phyloP scores from a whole-genome alignment of 2,329 filamentous ascomycete species.

The Fusarium sp. region DNA sequence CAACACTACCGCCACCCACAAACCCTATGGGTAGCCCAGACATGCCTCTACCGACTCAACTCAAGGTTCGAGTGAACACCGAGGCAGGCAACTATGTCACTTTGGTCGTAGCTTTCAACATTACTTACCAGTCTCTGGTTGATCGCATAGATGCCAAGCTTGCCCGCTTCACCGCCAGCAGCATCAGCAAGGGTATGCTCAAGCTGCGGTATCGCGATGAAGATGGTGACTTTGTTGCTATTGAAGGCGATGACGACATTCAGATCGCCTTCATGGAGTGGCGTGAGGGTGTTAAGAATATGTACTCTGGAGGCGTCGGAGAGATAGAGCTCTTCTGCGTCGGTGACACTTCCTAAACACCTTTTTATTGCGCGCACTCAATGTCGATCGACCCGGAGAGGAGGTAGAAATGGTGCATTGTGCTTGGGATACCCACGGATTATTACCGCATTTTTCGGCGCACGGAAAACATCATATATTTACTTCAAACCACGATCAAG shows the following conservation, averaged over 20 bases:
- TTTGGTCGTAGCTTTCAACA: conserved; percentile 95
- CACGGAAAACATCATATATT: conserved; percentile 48
- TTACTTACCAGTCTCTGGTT: conserved; percentile 92
- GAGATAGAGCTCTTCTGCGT: conserved; percentile 92
- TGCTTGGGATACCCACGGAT: conserved; percentile 50
- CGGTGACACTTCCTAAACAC: conserved; percentile 59
- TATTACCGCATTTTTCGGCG: conserved; percentile 54
- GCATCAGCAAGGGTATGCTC: conserved; percentile 85
- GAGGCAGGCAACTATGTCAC: conserved; percentile 90
- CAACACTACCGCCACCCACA: conserved; percentile 44
- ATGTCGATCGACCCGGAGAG: conserved; percentile 26
- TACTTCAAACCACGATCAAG: conserved; percentile 47
- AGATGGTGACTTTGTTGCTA: conserved; percentile 93
- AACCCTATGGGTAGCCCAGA: conserved; percentile 62
- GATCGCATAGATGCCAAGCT: conserved; percentile 98
- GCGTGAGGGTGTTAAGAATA: conserved; percentile 77
- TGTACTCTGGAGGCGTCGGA: conserved; percentile 79
- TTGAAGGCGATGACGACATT: conserved; percentile 96
- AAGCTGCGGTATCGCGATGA: conserved; percentile 93
- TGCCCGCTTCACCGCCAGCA: conserved; percentile 85
- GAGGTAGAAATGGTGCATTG: conserved; percentile 46
- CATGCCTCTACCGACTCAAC: conserved; percentile 75
- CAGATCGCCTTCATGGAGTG: conserved; percentile 96
- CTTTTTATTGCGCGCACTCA: conserved; percentile 12
- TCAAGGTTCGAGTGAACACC: conserved; percentile 96